phyloP scores from a whole-genome alignment of 176 grass and related monocot genomes.

The Themeda triandra region DNA sequence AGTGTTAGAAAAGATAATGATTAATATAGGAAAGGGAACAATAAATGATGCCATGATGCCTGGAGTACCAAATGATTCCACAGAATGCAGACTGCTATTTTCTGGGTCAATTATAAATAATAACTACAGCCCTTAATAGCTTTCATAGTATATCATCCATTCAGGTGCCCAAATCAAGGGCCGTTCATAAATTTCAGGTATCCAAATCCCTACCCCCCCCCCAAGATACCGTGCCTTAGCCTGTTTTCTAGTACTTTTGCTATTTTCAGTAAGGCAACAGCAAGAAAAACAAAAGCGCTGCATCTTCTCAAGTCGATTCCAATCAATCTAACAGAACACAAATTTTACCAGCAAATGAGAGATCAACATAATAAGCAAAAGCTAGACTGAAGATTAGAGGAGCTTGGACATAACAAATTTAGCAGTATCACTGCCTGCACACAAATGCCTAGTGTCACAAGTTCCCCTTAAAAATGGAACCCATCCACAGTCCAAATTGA shows the following conservation, averaged over 20 bases:
- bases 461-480: too few species aligned
- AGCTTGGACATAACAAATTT: neutral
- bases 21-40: conserved; percentile 13
- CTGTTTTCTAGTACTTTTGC: neutral
- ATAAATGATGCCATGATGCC: conserved; percentile 1
- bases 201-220: too few species aligned
- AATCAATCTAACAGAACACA: neutral
- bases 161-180: neutral
- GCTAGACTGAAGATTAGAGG: neutral
- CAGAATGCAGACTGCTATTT: neutral
- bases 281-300: neutral
- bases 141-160: neutral
- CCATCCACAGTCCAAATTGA: too few species aligned
- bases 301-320: neutral
- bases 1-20: neutral
- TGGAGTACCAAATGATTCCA: neutral
- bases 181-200: neutral
- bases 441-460: neutral
- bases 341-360: neutral
- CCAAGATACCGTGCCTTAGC: neutral
- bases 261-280: neutral
- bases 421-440: neutral
- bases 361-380: neutral
- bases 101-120: neutral
- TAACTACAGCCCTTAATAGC: neutral